phyloP scores from a whole-genome alignment of 306 rosid genomes.

The Mimosa bimucronata region DNA sequence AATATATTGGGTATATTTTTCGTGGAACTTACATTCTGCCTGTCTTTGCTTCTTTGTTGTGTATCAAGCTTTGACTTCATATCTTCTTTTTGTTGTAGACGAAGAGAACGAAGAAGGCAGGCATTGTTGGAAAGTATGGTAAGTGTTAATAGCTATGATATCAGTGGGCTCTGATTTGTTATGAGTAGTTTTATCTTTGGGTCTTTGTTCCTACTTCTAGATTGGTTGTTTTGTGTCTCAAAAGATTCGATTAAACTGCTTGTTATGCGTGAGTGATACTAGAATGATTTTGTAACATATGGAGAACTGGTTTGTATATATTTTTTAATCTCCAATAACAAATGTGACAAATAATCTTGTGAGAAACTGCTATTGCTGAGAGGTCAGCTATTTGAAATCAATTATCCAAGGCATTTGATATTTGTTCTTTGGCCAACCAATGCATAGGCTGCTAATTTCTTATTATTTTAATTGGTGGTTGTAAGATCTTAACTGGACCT shows the following conservation, averaged over 20 bases:
- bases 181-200: neutral
- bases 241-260: neutral
- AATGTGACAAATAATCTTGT: neutral
- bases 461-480: neutral
- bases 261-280: neutral
- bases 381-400: neutral
- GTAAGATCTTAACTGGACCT: neutral
- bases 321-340: neutral
- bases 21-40: neutral
- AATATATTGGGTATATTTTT: neutral
- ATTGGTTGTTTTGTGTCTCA: neutral
- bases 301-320: neutral
- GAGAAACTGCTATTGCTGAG: neutral
- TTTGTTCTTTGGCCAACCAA: neutral
- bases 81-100: constrained; percentile 51
- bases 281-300: neutral
- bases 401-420: neutral
- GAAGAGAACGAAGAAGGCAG: constrained; percentile 97
- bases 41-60: neutral
- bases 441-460: neutral
- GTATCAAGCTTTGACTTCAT: neutral
- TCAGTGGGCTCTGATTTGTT: neutral
- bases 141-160: neutral
- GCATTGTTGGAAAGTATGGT: constrained; percentile 91
- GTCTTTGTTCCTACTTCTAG: neutral